phyloP scores from a whole-genome alignment of 768 basidiomycete genomes.

The Thelephora aurantiotincta region DNA sequence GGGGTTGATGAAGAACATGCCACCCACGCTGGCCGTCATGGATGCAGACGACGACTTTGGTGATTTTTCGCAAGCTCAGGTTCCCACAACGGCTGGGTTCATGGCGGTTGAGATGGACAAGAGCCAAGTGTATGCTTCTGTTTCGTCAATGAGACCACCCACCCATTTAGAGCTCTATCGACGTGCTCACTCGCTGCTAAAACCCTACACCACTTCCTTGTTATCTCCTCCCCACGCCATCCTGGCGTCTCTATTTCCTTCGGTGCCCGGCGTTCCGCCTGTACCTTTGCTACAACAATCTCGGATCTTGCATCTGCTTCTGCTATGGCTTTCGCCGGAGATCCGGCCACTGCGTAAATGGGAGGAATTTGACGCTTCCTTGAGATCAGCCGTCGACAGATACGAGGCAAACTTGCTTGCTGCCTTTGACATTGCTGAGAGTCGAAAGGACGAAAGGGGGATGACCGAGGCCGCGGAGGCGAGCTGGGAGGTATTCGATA shows the following conservation, averaged over 20 bases:
- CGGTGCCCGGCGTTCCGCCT: conserved; percentile 10
- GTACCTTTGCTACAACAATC: conserved; percentile 41
- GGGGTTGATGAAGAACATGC: conserved; percentile 28
- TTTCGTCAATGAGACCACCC: conserved; percentile 18
- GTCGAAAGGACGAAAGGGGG: conserved; percentile 47
- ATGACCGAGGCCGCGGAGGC: conserved; percentile 78
- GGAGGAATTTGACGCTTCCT: conserved; percentile 42
- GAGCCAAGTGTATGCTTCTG: conserved; percentile 11
- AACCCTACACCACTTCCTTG: conserved; percentile 41
- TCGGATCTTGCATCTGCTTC: conserved; percentile 55
- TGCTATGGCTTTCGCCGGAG: conserved; percentile 53
- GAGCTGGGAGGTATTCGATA: conserved; percentile 74
- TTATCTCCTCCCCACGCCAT: conserved; percentile 52
- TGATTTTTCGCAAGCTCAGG: conserved; percentile 46
- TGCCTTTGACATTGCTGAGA: conserved; percentile 81
- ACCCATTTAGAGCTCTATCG: conserved; percentile 44
- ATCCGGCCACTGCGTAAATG: conserved; percentile 64
- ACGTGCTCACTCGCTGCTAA: conserved; percentile 50
- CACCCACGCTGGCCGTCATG: conserved; percentile 46
- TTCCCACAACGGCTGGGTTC: conserved; percentile 21
- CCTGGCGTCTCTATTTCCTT: conserved; percentile 40
- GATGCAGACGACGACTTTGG: conserved; percentile 80
- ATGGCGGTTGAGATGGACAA: conserved; percentile 26
- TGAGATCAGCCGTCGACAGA: conserved; percentile 71
- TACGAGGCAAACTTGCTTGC: conserved; percentile 81